Base-by-base conservation (phyloP, 352 stramenopile species). In the Thraustochytrium striatum region DNA sequence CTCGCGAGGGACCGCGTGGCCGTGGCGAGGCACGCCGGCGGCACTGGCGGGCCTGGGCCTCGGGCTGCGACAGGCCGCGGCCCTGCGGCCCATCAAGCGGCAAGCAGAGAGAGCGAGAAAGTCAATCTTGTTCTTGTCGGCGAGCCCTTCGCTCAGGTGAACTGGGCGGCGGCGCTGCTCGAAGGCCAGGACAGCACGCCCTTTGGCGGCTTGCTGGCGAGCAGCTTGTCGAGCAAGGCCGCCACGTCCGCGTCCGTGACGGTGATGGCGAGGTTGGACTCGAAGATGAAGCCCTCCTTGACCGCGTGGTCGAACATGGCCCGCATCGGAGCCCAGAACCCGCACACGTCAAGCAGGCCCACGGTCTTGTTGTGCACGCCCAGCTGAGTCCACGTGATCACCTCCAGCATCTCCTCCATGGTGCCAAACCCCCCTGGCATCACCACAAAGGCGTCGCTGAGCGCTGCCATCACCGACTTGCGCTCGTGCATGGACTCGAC, bases 401-500 rank as follows among this genome's bases (percentile, higher is more conserved):
- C 78, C 57, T 82, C 78, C 13, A 82, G 13, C 5, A 69, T 30
- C 44, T 82, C 78, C 41, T 82, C 78, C 38, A 81, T 59, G 33
- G 78, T 82, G 5, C 78, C 78, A 21, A 81, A 81, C 2, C 78
- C 78, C 21, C 78, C 78, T 2, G 78, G 78, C 13, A 82, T 36
- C 19, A 55, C 78, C 21, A 82, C 61, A 38, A 82, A 82, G 21
- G 41, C 78, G 19, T 39, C 32, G 3, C 69, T 57, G 21, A 81
- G n/a, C 11, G 19, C 38, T 2, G 78, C 78, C 78, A 82, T 82
- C 21, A 79, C 28, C 36, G 32, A 13, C 52, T 82, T 82, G 25
- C 78, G 78, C 65, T 82, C 65, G 44, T 82, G 78, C 78, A 82
- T 82, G 16, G 78, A 82, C 9, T 58, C 39, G 13, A 57, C 72